Conservation (phyloP, 768 basidiomycete genomes). For the Kwoniella dendrophila region DNA sequence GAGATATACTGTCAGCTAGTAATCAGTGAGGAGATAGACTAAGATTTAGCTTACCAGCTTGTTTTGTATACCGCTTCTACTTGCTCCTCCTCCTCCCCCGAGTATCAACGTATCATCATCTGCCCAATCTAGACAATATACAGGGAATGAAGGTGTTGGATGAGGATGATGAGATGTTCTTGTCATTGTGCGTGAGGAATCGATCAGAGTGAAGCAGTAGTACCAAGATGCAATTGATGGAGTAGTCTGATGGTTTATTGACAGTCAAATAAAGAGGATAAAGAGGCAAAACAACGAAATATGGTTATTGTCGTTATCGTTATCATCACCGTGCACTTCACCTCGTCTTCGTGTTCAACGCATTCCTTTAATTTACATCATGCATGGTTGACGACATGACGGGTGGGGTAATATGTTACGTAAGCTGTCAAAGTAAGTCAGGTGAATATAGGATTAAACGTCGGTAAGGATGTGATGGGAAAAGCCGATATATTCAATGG, state of each 20-base stretch:
- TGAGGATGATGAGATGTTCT: constrained; percentile 78
- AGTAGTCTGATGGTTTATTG: background rate
- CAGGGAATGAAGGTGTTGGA: constrained; percentile 77
- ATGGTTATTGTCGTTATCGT: too few species aligned
- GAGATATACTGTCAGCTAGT: background rate
- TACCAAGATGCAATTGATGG: background rate
- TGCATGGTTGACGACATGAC: constrained; percentile 7
- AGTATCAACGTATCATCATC: constrained; percentile 72
- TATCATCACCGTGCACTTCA: too few species aligned
- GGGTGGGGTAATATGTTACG: background rate
- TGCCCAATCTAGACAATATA: constrained; percentile 82
- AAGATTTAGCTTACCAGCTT: constrained; percentile 68
- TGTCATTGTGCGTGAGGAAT: too few species aligned
- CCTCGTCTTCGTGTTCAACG: too few species aligned
- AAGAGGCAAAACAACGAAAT: too few species aligned
- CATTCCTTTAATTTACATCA: background rate
- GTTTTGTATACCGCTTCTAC: constrained; percentile 88
- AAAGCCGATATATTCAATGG: constrained; percentile 14
- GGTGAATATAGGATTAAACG: background rate
- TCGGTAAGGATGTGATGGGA: constrained; percentile 3
- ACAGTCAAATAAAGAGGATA: too few species aligned
- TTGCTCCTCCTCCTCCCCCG: constrained; percentile 83
- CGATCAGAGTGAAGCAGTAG: background rate
- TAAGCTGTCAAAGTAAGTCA: background rate
- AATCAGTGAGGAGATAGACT: background rate